These are phyloP conservation scores for Suillus subaureus DNA, from an alignment of 768 basidiomycete species.

Conservation along the genomic window DNA sequence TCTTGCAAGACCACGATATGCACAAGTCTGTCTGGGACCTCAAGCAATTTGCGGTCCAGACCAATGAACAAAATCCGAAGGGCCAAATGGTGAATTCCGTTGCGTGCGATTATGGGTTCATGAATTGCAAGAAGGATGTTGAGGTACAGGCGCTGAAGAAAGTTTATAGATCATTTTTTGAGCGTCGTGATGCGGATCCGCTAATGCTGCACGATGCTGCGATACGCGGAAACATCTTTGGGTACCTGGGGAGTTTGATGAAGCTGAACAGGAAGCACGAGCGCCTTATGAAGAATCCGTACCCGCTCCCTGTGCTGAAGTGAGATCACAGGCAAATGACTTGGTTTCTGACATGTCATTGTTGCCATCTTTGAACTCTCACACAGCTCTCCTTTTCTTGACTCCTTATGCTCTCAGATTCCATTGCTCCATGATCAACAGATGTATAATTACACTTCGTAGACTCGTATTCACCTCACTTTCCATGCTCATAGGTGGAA, in stretches of 20 bases:
- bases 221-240: slow-evolving; percentile 33
- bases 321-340: background rate
- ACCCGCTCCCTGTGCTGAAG: slow-evolving; percentile 19
- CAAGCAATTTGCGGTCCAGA: slow-evolving; percentile 4
- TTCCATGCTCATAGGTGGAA: too few relatives aligned
- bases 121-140: slow-evolving; percentile 13
- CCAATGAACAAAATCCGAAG: background rate
- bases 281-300: slow-evolving; percentile 35
- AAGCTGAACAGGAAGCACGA: too few relatives aligned
- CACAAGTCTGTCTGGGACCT: slow-evolving; percentile 18
- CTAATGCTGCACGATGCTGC: slow-evolving; percentile 40
- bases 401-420: background rate
- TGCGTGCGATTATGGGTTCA: slow-evolving; percentile 17
- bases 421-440: background rate
- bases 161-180: slow-evolving; percentile 36
- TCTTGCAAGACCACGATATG: background rate
- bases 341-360: background rate
- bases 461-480: too few relatives aligned
- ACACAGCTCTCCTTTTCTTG: too few relatives aligned
- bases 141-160: slow-evolving; percentile 28
- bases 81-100: background rate
- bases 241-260: slow-evolving; percentile 26
- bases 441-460: background rate
- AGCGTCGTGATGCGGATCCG: slow-evolving; percentile 25
- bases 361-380: background rate